Evolutionary conservation across 352 stramenopile genomes (phyloP).

Genomic region (Thalassiosira allenii): DNA sequence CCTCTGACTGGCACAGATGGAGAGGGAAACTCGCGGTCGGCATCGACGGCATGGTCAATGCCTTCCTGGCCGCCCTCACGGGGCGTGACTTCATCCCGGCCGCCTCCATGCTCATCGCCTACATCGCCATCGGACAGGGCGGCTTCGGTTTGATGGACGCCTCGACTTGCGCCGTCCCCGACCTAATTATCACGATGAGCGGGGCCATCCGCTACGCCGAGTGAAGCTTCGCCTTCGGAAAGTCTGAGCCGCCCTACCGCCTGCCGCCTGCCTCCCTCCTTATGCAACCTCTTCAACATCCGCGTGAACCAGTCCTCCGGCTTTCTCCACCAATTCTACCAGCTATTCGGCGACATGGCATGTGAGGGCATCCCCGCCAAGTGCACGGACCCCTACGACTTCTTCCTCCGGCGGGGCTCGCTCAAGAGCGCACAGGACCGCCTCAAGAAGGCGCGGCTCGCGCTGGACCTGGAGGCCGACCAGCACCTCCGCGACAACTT

Average conservation of each 20-base stretch:
- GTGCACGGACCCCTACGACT: slow-evolving; percentile 7
- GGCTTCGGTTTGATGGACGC: slow-evolving; percentile 14
- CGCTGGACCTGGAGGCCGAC: not conserved
- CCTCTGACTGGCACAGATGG: slow-evolving; percentile 11
- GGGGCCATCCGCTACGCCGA: not conserved
- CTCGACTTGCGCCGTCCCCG: slow-evolving; percentile 18
- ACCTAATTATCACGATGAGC: slow-evolving; percentile 46
- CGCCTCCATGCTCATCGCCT: slow-evolving; percentile 15
- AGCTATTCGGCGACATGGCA: not conserved
- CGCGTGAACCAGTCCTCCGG: not conserved
- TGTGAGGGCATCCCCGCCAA: not conserved
- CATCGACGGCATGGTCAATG: not conserved
- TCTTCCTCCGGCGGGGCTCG: not conserved
- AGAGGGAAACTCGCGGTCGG: not conserved
- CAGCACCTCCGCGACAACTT: slow-evolving; percentile 1
- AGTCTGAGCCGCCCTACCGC: no score
- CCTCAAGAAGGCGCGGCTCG: not conserved
- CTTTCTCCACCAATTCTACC: not conserved
- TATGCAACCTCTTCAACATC: slow-evolving; percentile 19
- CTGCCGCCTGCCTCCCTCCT: not conserved
- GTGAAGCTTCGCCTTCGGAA: slow-evolving; percentile 9
- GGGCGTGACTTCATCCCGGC: not conserved
- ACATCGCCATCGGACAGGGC: not conserved
- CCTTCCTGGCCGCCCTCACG: slow-evolving; percentile 10
- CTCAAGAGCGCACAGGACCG: slow-evolving; percentile 7